A percentile compares a stretch with the other conserved stretches of the same genome.
Evolutionary conservation across 2,329 filamentous ascomycete species (phyloP).

Genomic region (Neonectria punicea): DNA sequence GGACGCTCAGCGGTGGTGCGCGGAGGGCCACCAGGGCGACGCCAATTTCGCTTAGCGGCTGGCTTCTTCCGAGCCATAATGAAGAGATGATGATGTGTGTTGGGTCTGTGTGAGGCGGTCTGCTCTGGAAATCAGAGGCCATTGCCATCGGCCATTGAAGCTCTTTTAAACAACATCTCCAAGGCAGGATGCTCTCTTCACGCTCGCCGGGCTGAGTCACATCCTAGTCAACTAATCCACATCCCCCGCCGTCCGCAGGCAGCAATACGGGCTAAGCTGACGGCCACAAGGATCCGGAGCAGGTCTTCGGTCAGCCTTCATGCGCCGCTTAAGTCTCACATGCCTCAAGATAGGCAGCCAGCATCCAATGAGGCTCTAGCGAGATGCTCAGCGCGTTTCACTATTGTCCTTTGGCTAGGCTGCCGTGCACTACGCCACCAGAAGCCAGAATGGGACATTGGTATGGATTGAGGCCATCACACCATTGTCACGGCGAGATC

Average conservation of each 20-base stretch:
- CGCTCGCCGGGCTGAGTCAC: not conserved
- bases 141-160: not conserved
- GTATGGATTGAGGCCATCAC: not conserved
- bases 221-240: not conserved
- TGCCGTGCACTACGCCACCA: not conserved
- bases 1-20: not conserved
- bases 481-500: not conserved
- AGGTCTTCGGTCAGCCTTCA: not conserved
- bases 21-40: constrained; percentile 1
- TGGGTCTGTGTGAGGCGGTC: not conserved
- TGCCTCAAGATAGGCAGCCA: not conserved
- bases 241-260: not conserved
- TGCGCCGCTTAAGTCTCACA: not conserved
- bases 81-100: not conserved
- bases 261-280: not conserved
- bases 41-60: constrained; percentile 19
- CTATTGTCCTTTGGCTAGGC: not conserved
- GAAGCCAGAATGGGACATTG: not conserved
- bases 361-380: not conserved
- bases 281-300: not conserved
- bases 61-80: constrained; percentile 33
- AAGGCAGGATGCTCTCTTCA: not conserved
- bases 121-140: not conserved
- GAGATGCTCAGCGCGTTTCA: not conserved
- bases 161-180: not conserved